A percentile compares a stretch with the other conserved stretches of the same genome.
These are phyloP conservation scores for Mycena crocata DNA, from an alignment of 768 basidiomycete species.

Conservation along the genomic window DNA sequence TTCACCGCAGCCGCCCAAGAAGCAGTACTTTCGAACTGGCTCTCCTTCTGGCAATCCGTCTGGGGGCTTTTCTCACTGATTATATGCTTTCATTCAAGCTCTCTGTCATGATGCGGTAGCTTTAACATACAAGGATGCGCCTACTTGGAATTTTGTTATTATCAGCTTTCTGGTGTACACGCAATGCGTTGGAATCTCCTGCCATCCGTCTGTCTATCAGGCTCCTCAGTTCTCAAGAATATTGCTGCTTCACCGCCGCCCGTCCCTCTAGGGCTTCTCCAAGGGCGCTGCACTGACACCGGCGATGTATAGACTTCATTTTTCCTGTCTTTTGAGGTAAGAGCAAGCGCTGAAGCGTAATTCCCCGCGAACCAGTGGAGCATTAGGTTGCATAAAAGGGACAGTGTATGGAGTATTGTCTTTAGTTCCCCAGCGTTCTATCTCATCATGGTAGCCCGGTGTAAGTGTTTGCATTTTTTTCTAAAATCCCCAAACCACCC, in stretches of 20 bases:
- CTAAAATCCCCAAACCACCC: neutral
- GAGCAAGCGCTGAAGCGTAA: neutral
- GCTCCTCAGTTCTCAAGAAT: neutral
- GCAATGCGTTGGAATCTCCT: neutral
- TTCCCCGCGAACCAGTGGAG: neutral
- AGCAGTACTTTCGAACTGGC: no score
- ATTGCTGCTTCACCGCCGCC: neutral
- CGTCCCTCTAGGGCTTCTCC: neutral
- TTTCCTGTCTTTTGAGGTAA: neutral
- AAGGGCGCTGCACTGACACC: neutral
- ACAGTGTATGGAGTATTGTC: neutral
- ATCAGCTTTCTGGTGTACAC: no score
- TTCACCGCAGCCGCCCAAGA: no score
- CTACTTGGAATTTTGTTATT: no score
- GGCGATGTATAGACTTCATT: neutral
- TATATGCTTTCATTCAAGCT: neutral
- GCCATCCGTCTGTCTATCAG: neutral
- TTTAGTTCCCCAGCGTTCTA: neutral
- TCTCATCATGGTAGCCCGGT: slow-evolving; percentile 8
- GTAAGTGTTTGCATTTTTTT: slow-evolving; percentile 9
- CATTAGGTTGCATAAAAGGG: slow-evolving; percentile 20
- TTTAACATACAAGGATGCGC: neutral
- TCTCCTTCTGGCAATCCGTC: no score
- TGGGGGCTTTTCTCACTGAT: neutral
- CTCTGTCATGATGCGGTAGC: neutral